These are phyloP conservation scores for Oidium heveae DNA, from an alignment of 2,329 filamentous ascomycete species.

Conservation along the genomic window DNA sequence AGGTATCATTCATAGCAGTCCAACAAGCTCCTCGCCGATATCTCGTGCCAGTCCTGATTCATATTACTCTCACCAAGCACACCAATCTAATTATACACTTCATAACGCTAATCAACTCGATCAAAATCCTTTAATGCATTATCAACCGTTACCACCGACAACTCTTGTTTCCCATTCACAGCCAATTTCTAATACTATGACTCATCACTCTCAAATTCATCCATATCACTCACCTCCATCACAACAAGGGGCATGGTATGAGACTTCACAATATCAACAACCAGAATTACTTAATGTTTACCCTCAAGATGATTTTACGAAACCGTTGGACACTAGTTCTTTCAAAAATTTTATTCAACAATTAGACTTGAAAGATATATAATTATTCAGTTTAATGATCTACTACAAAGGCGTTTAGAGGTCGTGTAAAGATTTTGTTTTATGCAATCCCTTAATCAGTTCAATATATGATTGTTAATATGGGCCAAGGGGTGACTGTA, in stretches of 20 bases:
- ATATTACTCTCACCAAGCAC: conserved; percentile 31
- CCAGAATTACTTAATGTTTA: conserved; percentile 25
- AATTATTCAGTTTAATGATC: no score
- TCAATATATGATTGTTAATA: no score
- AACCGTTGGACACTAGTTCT: no score
- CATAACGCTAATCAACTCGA: conserved; percentile 24
- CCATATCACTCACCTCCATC: conserved; percentile 17
- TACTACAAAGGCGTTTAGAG: no score
- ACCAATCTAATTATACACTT: conserved; percentile 23
- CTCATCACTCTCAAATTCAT: conserved; percentile 12
- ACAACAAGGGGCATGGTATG: conserved; percentile 28
- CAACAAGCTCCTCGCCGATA: conserved; percentile 29
- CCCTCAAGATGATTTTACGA: no score
- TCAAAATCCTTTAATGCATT: conserved; percentile 17
- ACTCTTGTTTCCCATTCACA: conserved; percentile 5
- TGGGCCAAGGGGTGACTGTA: no score
- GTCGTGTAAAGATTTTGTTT: no score
- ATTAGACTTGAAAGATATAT: no score
- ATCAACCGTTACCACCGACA: conserved; percentile 11
- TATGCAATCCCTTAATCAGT: no score
- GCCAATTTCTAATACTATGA: conserved; percentile 10
- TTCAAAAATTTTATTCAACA: no score
- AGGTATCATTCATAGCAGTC: conserved; percentile 29
- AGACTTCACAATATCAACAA: conserved; percentile 24
- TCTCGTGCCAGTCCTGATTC: conserved; percentile 28